A percentile compares a stretch with the other conserved stretches of the same genome.
Conservation (phyloP, 2,329 filamentous ascomycete species). For the Alternaria ventricosa region DNA sequence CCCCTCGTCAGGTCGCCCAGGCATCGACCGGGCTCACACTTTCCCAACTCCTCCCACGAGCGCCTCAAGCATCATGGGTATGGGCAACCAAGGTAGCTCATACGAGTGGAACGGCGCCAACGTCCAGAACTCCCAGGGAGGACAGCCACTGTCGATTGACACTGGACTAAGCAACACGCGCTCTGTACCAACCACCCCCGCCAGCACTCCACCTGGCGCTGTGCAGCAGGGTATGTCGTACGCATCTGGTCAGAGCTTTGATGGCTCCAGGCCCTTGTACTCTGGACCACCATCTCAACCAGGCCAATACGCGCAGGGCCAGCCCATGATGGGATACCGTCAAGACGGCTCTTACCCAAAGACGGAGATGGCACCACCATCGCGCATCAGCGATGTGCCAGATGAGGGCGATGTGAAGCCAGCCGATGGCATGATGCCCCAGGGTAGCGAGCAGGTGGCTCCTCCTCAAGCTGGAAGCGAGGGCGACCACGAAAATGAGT, state of each 20-base stretch:
- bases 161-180: constrained; percentile 78
- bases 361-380: constrained; percentile 86
- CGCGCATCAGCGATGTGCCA: constrained; percentile 66
- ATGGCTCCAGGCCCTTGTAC: constrained; percentile 80
- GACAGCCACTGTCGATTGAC: constrained; percentile 81
- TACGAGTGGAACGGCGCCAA: constrained; percentile 75
- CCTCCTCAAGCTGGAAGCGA: constrained; percentile 68
- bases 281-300: constrained; percentile 70
- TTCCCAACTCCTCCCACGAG: constrained; percentile 94
- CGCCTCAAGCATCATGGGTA: constrained; percentile 82
- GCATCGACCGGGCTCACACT: constrained; percentile 80
- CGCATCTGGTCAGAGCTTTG: constrained; percentile 73
- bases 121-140: constrained; percentile 59
- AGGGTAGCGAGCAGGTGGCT: constrained; percentile 56
- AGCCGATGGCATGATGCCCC: constrained; percentile 64
- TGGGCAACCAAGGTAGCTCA: constrained; percentile 73
- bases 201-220: constrained; percentile 83
- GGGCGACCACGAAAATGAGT: constrained; percentile 78
- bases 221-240: constrained; percentile 84
- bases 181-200: constrained; percentile 89
- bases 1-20: constrained; percentile 67
- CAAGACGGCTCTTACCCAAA: constrained; percentile 67
- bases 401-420: constrained; percentile 70
- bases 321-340: constrained; percentile 69
- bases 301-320: constrained; percentile 71